Conservation (phyloP, 805 yeast genomes). For the Kodamaea restingae region DNA sequence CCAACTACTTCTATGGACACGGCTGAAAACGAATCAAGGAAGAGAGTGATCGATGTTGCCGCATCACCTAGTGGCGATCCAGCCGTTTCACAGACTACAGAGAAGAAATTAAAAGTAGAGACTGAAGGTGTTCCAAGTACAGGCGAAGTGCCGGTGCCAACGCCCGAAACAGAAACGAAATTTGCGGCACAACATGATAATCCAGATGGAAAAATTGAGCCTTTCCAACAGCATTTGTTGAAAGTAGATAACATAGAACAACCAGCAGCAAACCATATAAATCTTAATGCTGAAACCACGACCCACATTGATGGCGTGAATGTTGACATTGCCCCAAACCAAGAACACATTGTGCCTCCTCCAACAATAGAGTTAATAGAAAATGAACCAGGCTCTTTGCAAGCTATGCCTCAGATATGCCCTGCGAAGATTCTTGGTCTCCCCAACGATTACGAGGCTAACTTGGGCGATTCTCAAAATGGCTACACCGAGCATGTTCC, state of each 20-base stretch:
- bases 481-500: background rate
- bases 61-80: background rate
- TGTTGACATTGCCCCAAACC: background rate
- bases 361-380: constrained; percentile 2
- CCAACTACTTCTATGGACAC: constrained; percentile 2
- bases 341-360: background rate
- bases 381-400: background rate
- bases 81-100: background rate
- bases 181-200: constrained; percentile 1
- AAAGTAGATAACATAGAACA: background rate
- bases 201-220: background rate
- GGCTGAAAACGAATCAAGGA: constrained; percentile 4
- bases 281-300: background rate
- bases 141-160: background rate
- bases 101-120: constrained; percentile 5
- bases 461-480: background rate
- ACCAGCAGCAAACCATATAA: background rate
- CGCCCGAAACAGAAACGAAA: constrained; percentile 3
- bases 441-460: too few relatives aligned
- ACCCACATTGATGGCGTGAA: background rate
- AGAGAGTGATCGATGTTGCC: background rate
- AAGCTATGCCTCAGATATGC: too few relatives aligned
- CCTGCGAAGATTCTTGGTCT: too few relatives aligned
- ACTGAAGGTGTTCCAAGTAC: background rate
- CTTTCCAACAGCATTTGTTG: background rate